Base-by-base conservation (phyloP, 1,284 basidiomycete genomes). In the Trichosporon sp. region DNA sequence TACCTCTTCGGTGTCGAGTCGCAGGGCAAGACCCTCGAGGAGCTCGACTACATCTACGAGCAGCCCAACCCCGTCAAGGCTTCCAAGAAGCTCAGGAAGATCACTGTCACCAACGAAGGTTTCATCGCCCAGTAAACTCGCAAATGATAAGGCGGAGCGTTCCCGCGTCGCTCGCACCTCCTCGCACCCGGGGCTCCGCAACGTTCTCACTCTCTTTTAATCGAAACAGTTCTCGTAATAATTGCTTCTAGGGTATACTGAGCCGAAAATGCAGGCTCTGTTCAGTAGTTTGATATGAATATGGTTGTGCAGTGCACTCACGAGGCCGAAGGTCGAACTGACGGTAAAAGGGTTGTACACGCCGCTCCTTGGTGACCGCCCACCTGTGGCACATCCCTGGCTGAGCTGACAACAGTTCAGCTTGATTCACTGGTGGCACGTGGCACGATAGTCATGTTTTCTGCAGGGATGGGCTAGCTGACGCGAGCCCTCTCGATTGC, bases 1-100 rank as follows among this genome's bases (percentile, higher is more conserved):
- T 80, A 78, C 73, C 78, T 84, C 75, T 78, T 81, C 67, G 77
- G 79, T 67, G 80, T 85, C 66, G 84, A 85, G 74, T 79, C 79
- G 7, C 74, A 78, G 67, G 81, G 81, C 8, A 72, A 71, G 12
- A 75, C 78, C 2, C 74, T 83, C 48, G 80, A 84, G 73, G 80
- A 83, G 70, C 75, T 84, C 61, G 81, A 83, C 56, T 80, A 78
- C 67, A 76, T 84, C 51, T 85, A 85, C 76, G 74, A 77, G 12
- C 78, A 82, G 65, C 77, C 78, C 46, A 78, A 83, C 73, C 84
- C 84, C 1, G 81, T 82, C 68, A 79, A 79, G 46, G 83, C 83
- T 1, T 83, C 82, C 16, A 74, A 69, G 68, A 19, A 40, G 61
- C 68, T 51, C 26, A 46, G 59, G 31, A 59, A 65, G 64, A 68